Base-by-base conservation (phyloP, 768 basidiomycete species). In the Gloeostereum incarnatum region DNA sequence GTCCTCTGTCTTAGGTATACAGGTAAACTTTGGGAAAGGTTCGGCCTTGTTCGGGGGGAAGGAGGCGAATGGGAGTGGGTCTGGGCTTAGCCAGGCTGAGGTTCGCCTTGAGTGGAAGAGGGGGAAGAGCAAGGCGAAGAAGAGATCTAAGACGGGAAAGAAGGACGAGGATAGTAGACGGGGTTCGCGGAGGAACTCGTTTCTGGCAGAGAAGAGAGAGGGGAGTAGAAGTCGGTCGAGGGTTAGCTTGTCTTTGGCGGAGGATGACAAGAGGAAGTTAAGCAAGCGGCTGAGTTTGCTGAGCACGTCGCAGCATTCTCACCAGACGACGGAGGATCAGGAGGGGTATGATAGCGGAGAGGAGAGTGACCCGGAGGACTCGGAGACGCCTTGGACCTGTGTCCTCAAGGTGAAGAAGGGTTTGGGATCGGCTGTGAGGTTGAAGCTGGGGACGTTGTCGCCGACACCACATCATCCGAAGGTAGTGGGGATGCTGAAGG, bases 391-490 rank as follows among this genome's bases (percentile, higher is more conserved):
- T 0, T 98, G 92, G 92, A 78, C 81, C 32, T 97, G 93, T 52
- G 78, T 76, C n/a, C 66, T 91, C 46, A 75, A 79, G 43, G 63
- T 83, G 23, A n/a, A 72, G 79, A 16, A 38, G 36, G 39, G 48
- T 38, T 18, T 14, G 45, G 31, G 43, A 46, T 41, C 39, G 45
- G 35, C 62, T 21, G 39, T 71, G 21, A 56, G 65, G 34, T 47
- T 90, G 24, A 83, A 87, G 52, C 77, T 93, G 8, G 93, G 79
- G 13, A 90, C 86, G 22, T 69, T 97, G 23, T 79, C 79, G 9
- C 93, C 93, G 17, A 90, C 90, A 6, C 93, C 92, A 17, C 92
- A 98, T 55, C 93, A 98, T 58, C 93, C 93, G 6, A 91, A 93
- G 54, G 84, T 97, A 16, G 84, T 98, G 30, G 83, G 81, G 25